Evolutionary conservation across 495 filamentous ascomycete species (phyloP), one percentile per base, ranked within the genome.

Genomic region (Neurospora sp.): DNA sequence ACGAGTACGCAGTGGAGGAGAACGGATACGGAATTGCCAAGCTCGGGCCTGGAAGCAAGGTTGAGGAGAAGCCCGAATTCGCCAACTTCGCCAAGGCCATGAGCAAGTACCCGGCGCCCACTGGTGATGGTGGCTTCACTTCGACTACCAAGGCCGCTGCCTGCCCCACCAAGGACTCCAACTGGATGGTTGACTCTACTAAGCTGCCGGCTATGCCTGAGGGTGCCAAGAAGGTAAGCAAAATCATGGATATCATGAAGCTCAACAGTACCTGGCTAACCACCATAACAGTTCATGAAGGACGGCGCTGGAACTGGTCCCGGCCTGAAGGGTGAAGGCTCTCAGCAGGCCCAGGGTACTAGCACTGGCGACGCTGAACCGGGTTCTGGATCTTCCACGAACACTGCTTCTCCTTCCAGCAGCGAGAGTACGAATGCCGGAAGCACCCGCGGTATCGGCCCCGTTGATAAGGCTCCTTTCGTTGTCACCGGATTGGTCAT

Each of bases 1-100:
- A 98, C 84, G 95, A 98, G 82, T 98, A 97, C 84, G 90, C 91
- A 73, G 82, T 94, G 82, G 94, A 95, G 80, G 83, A 83, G 42
- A 92, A 88, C 84, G 82, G 85, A 31, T 98, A 89, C 84, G 95
- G 95, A 73, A 89, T 98, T 66, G 93, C 92, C 77, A 81, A 88
- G 70, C 87, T 98, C 79, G 54, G 48, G 0, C 87, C 98, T 79
- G 54, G 48, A 1, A 72, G 59, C 45, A 75, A 73, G 8, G 82
- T 83, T 54, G 86, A 90, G 62, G 85, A 83, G 24, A 86, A 89
- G 70, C 77, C 84, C 69, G 77, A 83, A n/a, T 98, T 91, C 83
- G 77, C 81, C 40, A 86, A 87, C 76, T 89, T 97, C 70, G 86
- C 90, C 83, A 79, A 79, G 8, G 92, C 91, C 74, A 88, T 94